Base-by-base conservation (phyloP, 1,284 basidiomycete genomes). In the Cutaneotrichosporon dermatis region DNA sequence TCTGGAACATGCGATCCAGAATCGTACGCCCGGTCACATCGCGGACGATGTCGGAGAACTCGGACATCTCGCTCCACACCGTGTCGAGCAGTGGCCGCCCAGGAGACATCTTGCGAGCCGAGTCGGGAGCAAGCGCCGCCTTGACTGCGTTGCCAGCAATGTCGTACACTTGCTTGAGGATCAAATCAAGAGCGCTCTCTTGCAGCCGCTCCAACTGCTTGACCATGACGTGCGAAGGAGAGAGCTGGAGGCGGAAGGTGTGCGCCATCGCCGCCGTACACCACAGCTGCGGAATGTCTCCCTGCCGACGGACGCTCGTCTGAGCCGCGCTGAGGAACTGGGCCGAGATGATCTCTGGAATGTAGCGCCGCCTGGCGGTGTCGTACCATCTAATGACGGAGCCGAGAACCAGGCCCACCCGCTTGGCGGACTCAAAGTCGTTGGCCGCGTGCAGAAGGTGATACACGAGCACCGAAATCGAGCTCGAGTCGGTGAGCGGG, bases 371-470 rank as follows among this genome's bases (percentile, higher is more conserved):
- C 10, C 51, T 52, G 3, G 54, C 54, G 9, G 46, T 51, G 15
- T 60, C 55, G 41, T 60, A 60, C 59, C 59, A 60, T 25, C 43
- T 37, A 16, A 55, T 37, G 4, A 60, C 55, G 1, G 54, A 54
- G n/a, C 59, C 59, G 33, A 60, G 59, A 34, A 60, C 40, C 5
- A 55, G 39, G 12, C 59, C 59, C 3, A 55, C 59, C 0, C 55
- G 55, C 34, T 46, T 53, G 2, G 59, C 59, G 4, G 44, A 15
- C 8, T 42, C 37, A 25, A 53, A 55, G 33, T 46, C 40, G 5
- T 45, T 54, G 34, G 59, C 54, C 2, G 43, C 51, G 4, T 16
- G 13, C 2, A 60, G 55, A 7, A 60, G 54, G 12, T 44, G 51
- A 15, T 52, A 43, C 12, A 57, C 34, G 3, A 56, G 50, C 33